A percentile compares a stretch with the other conserved stretches of the same genome.
Conservation (phyloP, 2,329 filamentous ascomycete species). For the Rhynchosporium graminicola region DNA sequence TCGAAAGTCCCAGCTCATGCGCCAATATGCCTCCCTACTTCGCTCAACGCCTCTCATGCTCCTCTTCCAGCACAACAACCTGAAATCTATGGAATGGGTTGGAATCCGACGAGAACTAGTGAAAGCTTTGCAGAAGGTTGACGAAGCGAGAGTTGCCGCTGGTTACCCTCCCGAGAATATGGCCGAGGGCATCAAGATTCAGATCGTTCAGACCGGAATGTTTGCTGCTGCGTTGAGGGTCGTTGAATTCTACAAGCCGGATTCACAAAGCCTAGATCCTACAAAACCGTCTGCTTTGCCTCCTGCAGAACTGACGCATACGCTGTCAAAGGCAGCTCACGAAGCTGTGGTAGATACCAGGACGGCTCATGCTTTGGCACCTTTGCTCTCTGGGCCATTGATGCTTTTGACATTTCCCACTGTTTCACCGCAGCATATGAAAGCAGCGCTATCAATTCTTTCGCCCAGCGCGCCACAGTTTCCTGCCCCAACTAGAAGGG, state of each 20-base stretch:
- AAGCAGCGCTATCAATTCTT: slow-evolving; percentile 77
- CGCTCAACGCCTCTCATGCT: slow-evolving; percentile 70
- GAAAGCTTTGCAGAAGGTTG: slow-evolving; percentile 61
- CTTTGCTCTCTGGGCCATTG: slow-evolving; percentile 79
- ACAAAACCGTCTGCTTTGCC: slow-evolving; percentile 31
- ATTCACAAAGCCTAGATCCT: slow-evolving; percentile 40
- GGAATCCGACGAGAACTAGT: slow-evolving; percentile 64
- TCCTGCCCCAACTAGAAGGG: slow-evolving; percentile 73
- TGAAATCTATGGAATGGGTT: slow-evolving; percentile 67
- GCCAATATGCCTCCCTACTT: slow-evolving; percentile 71
- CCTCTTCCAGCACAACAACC: slow-evolving; percentile 74
- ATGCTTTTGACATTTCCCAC: slow-evolving; percentile 78
- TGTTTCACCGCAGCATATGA: slow-evolving; percentile 82
- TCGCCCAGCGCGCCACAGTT: slow-evolving; percentile 71
- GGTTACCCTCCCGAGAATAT: slow-evolving; percentile 49
- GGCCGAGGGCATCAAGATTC: slow-evolving; percentile 67
- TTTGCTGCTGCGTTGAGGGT: slow-evolving; percentile 83
- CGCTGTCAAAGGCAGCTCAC: slow-evolving; percentile 51
- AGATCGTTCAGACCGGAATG: slow-evolving; percentile 87
- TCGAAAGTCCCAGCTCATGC: slow-evolving; percentile 84
- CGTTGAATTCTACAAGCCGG: slow-evolving; percentile 75
- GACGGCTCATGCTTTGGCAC: slow-evolving; percentile 63
- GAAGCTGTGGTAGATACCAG: slow-evolving; percentile 45
- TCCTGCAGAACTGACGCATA: slow-evolving; percentile 51
- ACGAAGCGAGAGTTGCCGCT: slow-evolving; percentile 52